phyloP scores from a whole-genome alignment of 192 early-diverging fungal species.

The Entomortierella parvispora region DNA sequence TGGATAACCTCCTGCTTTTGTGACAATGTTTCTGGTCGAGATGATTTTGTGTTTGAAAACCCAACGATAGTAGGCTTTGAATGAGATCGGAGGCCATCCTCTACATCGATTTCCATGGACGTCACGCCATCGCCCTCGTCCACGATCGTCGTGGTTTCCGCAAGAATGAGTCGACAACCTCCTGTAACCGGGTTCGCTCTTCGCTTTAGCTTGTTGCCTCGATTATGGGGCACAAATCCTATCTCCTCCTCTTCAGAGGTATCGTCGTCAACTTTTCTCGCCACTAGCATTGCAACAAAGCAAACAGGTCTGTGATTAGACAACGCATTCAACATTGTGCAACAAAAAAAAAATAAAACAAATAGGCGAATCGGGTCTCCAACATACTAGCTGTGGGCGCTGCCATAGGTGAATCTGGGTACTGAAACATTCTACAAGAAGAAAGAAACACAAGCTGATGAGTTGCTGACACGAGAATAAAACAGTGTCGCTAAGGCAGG shows the following conservation, averaged over 20 bases:
- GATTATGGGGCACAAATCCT: slow-evolving; percentile 70
- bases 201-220: slow-evolving; percentile 78
- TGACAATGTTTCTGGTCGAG: background rate
- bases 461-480: background rate
- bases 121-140: slow-evolving; percentile 34
- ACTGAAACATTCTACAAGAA: background rate
- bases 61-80: slow-evolving; percentile 29
- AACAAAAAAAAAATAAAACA: background rate
- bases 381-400: slow-evolving; percentile 19
- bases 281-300: slow-evolving; percentile 7
- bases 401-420: slow-evolving; percentile 3
- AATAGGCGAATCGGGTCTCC: too few relatives aligned
- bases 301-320: background rate
- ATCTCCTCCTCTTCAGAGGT: slow-evolving; percentile 50
- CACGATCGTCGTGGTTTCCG: slow-evolving; percentile 38
- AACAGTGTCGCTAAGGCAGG: background rate
- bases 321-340: background rate
- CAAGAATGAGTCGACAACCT: slow-evolving; percentile 57
- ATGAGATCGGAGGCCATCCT: slow-evolving; percentile 1
- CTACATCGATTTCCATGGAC: too few relatives aligned
- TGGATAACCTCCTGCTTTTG: slow-evolving; percentile 22
- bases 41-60: background rate
- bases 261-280: slow-evolving; percentile 34
- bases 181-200: slow-evolving; percentile 54
- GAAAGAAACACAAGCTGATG: background rate